These are phyloP conservation scores for Malus hybrid DNA, from an alignment of 331 rosid species.

Conservation along the genomic window DNA sequence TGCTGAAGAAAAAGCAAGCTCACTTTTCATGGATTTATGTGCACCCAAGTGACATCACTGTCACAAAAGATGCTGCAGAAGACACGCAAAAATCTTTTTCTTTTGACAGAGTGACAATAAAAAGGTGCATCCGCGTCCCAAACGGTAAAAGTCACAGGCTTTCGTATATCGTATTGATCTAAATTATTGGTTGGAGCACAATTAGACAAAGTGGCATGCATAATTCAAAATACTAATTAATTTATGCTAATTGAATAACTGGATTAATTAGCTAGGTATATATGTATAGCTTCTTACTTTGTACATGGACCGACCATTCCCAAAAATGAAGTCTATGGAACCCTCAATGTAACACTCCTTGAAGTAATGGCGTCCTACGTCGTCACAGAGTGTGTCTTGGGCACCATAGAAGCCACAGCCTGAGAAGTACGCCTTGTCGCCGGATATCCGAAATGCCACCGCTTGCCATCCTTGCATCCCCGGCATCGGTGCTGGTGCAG, in stretches of 20 bases:
- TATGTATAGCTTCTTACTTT: constrained; percentile 30
- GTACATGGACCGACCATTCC: constrained; percentile 88
- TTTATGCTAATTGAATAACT: no score
- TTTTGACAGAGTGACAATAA: background rate
- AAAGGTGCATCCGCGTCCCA: background rate
- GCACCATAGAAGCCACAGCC: constrained; percentile 88
- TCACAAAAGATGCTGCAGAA: background rate
- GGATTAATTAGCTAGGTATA: background rate
- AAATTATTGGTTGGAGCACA: background rate
- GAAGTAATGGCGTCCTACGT: constrained; percentile 88
- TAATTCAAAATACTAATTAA: background rate
- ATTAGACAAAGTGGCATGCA: background rate
- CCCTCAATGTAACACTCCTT: constrained; percentile 82
- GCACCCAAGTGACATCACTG: no score
- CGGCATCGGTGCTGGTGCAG: constrained; percentile 92
- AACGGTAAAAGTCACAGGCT: background rate
- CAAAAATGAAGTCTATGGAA: constrained; percentile 90
- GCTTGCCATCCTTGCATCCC: constrained; percentile 99
- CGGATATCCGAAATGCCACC: constrained; percentile 75
- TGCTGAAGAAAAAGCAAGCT: no score
- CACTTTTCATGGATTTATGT: no score
- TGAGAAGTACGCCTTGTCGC: constrained; percentile 84
- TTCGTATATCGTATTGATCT: background rate
- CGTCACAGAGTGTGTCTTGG: constrained; percentile 84
- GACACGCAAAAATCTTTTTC: background rate